These are phyloP conservation scores for Allium cepa DNA, from an alignment of 106 monocot species.

Conservation along the genomic window DNA sequence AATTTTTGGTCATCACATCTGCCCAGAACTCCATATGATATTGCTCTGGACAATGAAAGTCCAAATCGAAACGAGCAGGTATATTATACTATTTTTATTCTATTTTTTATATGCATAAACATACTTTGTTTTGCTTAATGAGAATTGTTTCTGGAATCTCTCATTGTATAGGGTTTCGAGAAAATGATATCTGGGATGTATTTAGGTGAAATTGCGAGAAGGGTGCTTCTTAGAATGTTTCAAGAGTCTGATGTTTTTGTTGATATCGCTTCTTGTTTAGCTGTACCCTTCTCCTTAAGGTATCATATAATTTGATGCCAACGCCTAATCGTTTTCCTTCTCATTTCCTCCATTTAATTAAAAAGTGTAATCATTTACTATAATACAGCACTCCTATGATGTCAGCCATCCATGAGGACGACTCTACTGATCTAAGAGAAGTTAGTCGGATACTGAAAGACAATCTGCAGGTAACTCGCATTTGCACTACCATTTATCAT, in stretches of 20 bases:
- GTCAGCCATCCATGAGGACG: slow-evolving; percentile 73
- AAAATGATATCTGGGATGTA: slow-evolving; percentile 96
- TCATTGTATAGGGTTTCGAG: slow-evolving; percentile 65
- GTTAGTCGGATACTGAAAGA: slow-evolving; percentile 55
- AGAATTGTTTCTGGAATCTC: not conserved
- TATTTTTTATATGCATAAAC: too few species aligned
- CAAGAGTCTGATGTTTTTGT: slow-evolving; percentile 69
- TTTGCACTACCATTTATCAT: not conserved
- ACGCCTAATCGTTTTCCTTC: not conserved
- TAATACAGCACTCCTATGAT: slow-evolving; percentile 54
- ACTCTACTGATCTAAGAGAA: slow-evolving; percentile 52
- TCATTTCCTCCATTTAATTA: not conserved
- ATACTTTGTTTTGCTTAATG: not conserved
- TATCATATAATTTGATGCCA: slow-evolving; percentile 7
- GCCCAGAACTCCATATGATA: slow-evolving; percentile 79
- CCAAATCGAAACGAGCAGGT: slow-evolving; percentile 72
- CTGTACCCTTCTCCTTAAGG: slow-evolving; percentile 56
- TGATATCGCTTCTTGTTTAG: slow-evolving; percentile 30
- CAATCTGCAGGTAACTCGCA: slow-evolving; percentile 36
- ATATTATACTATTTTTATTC: slow-evolving; percentile 1
- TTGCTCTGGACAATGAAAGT: slow-evolving; percentile 65
- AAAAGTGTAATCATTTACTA: not conserved
- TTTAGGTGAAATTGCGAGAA: slow-evolving; percentile 75
- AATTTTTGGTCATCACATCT: slow-evolving; percentile 94
- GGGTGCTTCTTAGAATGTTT: slow-evolving; percentile 53